Evolutionary conservation across 2,329 filamentous ascomycete genomes (phyloP), one percentile per base, ranked within the genome.

Genomic region (Xylaria sp.): DNA sequence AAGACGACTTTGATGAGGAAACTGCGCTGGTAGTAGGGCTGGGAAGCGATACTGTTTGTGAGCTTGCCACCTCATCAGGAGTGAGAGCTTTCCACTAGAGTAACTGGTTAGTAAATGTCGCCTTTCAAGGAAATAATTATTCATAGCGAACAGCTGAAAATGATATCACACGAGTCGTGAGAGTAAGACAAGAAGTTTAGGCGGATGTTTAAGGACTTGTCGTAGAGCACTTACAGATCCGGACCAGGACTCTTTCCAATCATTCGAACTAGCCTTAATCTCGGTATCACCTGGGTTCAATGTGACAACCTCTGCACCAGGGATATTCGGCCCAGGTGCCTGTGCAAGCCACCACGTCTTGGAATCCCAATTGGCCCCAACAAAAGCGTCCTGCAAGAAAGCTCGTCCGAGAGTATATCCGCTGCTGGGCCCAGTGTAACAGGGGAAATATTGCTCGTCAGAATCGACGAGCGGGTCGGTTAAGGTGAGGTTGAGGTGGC

Each of bases 341-440:
- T 84, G 81, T 5, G 78, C 82, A 9, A 84, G 74, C 76, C 80
- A 83, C 75, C 77, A 78, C 18, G 72, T 77, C 25, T 77, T 76
- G 0, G 70, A 50, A 20, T 76, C 75, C 79, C 80, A 83, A 68
- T 84, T 82, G 7, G 79, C 80, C 3, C 80, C 82, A 0, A 85
- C 65, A 52, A 85, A 85, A 3, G 84, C 82, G 34, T 84, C 83
- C 69, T 86, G 84, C 1, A 85, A 75, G 69, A 85, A 85, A 0
- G 82, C 81, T 20, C 82, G 80, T 0, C 84, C 84, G 1, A 85
- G 79, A 2, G 74, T 75, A 67, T 80, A 81, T 5, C 54, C 25
- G 0, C 68, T 60, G 2, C 69, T 70, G 6, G 70, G 59, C 10
- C 75, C 76, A 0, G 78, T 77, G 23, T 77, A 76, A 67, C 83